These are phyloP conservation scores for Phyllosticta citribraziliensis DNA, from an alignment of 2,329 filamentous ascomycete genomes.

Conservation along the genomic window DNA sequence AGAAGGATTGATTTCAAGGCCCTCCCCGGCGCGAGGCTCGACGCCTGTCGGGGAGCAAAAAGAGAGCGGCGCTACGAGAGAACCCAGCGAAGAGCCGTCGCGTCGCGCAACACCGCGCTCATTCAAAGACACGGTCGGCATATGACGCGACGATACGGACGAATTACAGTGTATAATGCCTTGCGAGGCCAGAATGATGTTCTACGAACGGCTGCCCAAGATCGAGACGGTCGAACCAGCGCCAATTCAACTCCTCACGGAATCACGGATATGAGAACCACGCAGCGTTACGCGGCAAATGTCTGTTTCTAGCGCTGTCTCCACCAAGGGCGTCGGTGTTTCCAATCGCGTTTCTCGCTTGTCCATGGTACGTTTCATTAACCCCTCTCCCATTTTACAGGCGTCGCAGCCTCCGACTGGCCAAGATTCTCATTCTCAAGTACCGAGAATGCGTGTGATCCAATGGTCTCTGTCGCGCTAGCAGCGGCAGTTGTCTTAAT, in stretches of 20 bases:
- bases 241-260: background rate
- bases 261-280: background rate
- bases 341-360: background rate
- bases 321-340: background rate
- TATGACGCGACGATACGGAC: constrained; percentile 17
- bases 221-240: background rate
- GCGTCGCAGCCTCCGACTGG: background rate
- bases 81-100: constrained; percentile 18
- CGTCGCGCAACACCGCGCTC: constrained; percentile 32
- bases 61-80: constrained; percentile 2
- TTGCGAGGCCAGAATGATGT: background rate
- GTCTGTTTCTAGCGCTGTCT: background rate
- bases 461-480: background rate
- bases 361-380: background rate
- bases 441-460: background rate
- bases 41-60: constrained; percentile 3
- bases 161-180: background rate
- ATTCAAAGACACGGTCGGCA: constrained; percentile 35
- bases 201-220: background rate
- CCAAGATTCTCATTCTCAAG: background rate
- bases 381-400: background rate
- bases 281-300: background rate
- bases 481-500: background rate
- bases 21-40: constrained; percentile 1
- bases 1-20: constrained; percentile 20